Evolutionary conservation across 2,329 filamentous ascomycete species (phyloP), one percentile per base, ranked within the genome.

Genomic region (Calycina marina): DNA sequence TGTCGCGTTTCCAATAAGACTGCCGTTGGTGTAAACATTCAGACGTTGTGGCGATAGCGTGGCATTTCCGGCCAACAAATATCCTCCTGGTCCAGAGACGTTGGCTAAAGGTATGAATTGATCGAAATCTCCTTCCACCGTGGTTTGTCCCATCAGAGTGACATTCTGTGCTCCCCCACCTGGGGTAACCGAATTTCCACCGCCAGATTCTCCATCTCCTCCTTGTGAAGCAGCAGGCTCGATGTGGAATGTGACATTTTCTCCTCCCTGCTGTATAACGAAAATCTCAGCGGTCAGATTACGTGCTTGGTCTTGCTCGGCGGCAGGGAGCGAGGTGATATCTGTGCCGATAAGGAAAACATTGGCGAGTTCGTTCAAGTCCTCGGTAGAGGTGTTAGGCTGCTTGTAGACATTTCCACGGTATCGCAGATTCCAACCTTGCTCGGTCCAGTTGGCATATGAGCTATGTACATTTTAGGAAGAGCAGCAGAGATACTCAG

Each of bases 331-430:
- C 10, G 73, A 55, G 6, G 67, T 53, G 20, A 84, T 65, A 34
- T 65, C 63, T 4, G 69, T 72, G 30, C 65, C 75, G 37, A 83
- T 65, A 6, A 86, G 62, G 55, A 85, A 83, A 18, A 71, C 53
- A 42, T 84, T 73, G 36, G 78, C 76, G 3, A 85, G 60, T 22
- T 74, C 62, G 43, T 86, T 67, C 28, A 86, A 58, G 43, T 71
- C 79, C 18, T 61, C 58, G 43, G 71, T 61, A 1, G 65, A 67
- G 18, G 79, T 74, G 37, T 80, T 69, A 2, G 80, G 80, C 40
- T 78, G 68, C 53, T 84, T 85, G 62, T 76, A 86, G n/a, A 85
- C 74, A 47, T 84, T 84, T 43, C 80, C 81, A 42, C 79, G 80
- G 40, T 85, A 70, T 16, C 78, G 67, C 3, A 85, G 64, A 40